Evolutionary conservation across 208 protist species (phyloP), one percentile per base, ranked within the genome.

Genomic region (Trypanosoma cruzi): DNA sequence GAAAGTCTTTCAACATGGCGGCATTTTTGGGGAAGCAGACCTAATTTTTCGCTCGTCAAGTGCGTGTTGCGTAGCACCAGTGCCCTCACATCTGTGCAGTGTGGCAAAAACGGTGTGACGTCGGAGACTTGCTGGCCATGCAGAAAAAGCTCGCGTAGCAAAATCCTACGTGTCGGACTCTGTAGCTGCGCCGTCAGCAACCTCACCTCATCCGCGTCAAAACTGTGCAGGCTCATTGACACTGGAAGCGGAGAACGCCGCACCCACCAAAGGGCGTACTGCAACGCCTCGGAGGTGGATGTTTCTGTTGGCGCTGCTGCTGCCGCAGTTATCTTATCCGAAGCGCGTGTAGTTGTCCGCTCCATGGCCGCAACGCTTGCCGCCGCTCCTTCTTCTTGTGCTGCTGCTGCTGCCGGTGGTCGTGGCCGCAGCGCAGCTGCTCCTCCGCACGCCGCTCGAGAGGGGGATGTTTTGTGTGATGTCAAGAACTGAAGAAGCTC

Each of bases 251-350:
- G 28, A 10, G 57, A 62, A 0, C 49, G 48, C n/a, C 71, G 64
- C 40, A 89, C 20, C 84, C 84, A 89, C 84, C 84, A 89, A 49
- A 83, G 24, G 32, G 84, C 69, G 7, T 63, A 60, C 18, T 55
- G 53, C n/a, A 89, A 71, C 26, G 77, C 73, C 46, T 50, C 46
- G 6, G 42, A 24, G 8, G 28, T 34, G 6, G 49, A 34, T 44
- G 29, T 20, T 31, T 62, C 58, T 18, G n/a, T 48, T 34, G 54
- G 46, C 32, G 28, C 32, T 34, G 14, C 49, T 58, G 31, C 1
- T 37, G 58, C 16, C 28, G 44, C 5, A 31, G 46, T 7, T 22
- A 48, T 24, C 52, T 29, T 50, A 44, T 36, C 54, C 63, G 56
- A 50, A 22, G 54, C 65, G 26, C 26, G 14, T 34, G 26, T 54